Percentiles rank a stretch among this genome's conserved stretches.
Evolutionary conservation across 345 rosid genomes (phyloP).

Genomic region (Conringia planisiliqua): DNA sequence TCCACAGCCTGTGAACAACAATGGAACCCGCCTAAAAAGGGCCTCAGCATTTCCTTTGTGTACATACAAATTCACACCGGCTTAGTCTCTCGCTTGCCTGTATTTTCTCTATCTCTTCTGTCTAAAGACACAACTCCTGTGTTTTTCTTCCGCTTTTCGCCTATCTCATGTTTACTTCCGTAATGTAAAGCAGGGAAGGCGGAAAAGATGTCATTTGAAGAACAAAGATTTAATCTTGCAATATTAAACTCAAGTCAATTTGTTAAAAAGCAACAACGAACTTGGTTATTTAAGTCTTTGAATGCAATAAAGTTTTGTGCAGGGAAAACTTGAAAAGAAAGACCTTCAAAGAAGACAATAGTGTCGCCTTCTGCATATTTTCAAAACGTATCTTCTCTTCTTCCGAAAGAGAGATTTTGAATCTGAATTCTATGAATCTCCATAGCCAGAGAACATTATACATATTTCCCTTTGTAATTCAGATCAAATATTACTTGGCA

Average conservation of each 20-base stretch:
- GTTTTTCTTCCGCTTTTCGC: constrained; percentile 1
- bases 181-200: not conserved
- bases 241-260: not conserved
- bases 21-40: constrained; percentile 10
- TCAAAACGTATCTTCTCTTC: not conserved
- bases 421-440: not conserved
- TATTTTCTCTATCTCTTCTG: not conserved
- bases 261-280: not conserved
- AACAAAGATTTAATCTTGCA: not conserved
- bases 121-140: constrained; percentile 4
- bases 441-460: too few species aligned
- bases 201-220: not conserved
- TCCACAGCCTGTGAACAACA: constrained; percentile 22
- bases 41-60: constrained; percentile 23
- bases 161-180: not conserved
- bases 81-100: not conserved
- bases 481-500: too few species aligned
- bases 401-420: not conserved
- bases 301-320: not conserved
- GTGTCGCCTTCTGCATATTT: not conserved
- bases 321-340: not conserved
- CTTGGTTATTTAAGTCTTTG: not conserved
- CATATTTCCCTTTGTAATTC: too few species aligned
- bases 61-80: constrained; percentile 27
- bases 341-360: not conserved